phyloP scores from a whole-genome alignment of 345 rosid genomes.

The Populus davidiana region DNA sequence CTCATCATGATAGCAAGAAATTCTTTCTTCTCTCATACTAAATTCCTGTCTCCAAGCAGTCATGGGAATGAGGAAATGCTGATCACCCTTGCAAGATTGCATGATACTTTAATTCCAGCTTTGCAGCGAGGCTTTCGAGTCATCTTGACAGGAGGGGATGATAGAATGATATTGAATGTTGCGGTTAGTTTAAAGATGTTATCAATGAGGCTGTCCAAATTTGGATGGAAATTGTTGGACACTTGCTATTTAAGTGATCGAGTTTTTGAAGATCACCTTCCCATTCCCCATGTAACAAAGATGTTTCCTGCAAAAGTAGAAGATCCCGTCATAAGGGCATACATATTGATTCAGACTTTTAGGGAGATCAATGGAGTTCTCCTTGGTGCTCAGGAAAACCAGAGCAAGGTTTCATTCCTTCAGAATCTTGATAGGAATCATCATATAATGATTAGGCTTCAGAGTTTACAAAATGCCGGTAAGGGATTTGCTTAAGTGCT shows the following conservation, averaged over 20 bases:
- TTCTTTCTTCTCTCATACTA: slow-evolving; percentile 14
- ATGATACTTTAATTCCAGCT: slow-evolving; percentile 82
- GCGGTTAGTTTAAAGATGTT: slow-evolving; percentile 66
- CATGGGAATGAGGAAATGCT: slow-evolving; percentile 78
- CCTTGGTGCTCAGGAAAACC: slow-evolving; percentile 44
- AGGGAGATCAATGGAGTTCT: slow-evolving; percentile 69
- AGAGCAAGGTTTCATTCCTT: slow-evolving; percentile 48
- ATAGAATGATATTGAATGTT: slow-evolving; percentile 43
- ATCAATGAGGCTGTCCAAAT: slow-evolving; percentile 55
- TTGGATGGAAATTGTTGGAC: slow-evolving; percentile 81
- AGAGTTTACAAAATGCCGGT: slow-evolving; percentile 68
- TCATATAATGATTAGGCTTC: slow-evolving; percentile 52
- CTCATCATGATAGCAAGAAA: background rate
- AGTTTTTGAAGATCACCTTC: slow-evolving; percentile 38
- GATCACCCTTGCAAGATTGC: slow-evolving; percentile 57
- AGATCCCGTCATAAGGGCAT: slow-evolving; percentile 84
- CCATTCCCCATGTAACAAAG: slow-evolving; percentile 53
- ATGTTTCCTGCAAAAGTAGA: slow-evolving; percentile 85
- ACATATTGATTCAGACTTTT: slow-evolving; percentile 74
- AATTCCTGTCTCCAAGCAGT: slow-evolving; percentile 45
- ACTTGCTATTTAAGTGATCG: slow-evolving; percentile 64
- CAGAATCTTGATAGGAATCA: slow-evolving; percentile 56
- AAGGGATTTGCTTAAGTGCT: background rate
- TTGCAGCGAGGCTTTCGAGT: slow-evolving; percentile 55
- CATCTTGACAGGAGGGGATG: slow-evolving; percentile 44